These are phyloP conservation scores for Metschnikowia matae DNA, from an alignment of 805 yeast species.

Conservation along the genomic window DNA sequence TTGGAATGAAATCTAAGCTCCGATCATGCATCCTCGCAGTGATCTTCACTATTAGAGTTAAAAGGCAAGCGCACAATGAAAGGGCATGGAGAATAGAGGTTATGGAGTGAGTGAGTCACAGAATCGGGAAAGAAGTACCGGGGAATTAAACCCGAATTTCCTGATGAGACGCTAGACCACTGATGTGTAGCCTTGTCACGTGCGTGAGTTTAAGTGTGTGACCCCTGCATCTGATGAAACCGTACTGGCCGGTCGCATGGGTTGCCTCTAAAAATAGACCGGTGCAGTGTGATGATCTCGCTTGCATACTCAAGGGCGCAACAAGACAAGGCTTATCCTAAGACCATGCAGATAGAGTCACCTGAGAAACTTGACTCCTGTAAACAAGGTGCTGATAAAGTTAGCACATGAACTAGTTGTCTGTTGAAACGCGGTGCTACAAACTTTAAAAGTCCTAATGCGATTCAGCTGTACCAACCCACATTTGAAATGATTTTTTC, in stretches of 20 bases:
- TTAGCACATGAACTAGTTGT: too few species aligned
- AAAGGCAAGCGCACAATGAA: slow-evolving; percentile 1
- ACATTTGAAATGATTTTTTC: too few species aligned
- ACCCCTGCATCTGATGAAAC: background rate
- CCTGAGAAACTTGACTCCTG: background rate
- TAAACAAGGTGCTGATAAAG: too few species aligned
- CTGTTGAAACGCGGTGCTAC: too few species aligned
- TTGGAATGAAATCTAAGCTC: slow-evolving; percentile 1
- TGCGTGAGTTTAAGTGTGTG: background rate
- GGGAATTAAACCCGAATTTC: too few species aligned
- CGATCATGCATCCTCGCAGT: slow-evolving; percentile 15
- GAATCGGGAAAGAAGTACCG: background rate
- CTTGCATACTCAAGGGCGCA: background rate
- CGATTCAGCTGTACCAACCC: too few species aligned
- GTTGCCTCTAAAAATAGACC: slow-evolving; percentile 1
- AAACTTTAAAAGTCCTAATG: too few species aligned
- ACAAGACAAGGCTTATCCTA: background rate
- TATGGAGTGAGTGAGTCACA: background rate
- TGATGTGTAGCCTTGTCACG: background rate
- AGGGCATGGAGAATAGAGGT: background rate
- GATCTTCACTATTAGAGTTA: slow-evolving; percentile 12
- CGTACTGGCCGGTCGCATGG: background rate
- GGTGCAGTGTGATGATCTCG: background rate
- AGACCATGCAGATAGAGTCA: background rate
- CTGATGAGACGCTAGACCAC: too few species aligned